Evolutionary conservation across 2,329 filamentous ascomycete genomes (phyloP).

Genomic region (Clarireedia sp.): DNA sequence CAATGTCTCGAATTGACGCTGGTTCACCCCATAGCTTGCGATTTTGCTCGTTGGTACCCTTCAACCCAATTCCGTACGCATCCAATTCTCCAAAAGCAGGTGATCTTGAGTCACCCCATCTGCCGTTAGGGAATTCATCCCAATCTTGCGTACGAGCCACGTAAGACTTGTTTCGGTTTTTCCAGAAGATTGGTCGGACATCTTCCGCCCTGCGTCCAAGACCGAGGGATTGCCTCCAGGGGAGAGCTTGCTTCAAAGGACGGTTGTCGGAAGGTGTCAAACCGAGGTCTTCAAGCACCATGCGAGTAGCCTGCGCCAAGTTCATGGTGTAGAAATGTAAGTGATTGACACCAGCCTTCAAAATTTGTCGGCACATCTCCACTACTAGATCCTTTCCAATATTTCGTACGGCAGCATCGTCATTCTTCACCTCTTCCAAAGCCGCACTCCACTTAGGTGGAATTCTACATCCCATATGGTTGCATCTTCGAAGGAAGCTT

Average conservation of each 20-base stretch:
- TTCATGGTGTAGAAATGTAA: slow-evolving; percentile 99
- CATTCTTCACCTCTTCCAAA: slow-evolving; percentile 91
- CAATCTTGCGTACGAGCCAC: slow-evolving; percentile 93
- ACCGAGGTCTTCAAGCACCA: slow-evolving; percentile 85
- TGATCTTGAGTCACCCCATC: slow-evolving; percentile 95
- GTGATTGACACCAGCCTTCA: slow-evolving; percentile 75
- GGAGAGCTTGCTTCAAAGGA: slow-evolving; percentile 80
- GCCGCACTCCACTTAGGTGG: slow-evolving; percentile 73
- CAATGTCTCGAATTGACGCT: slow-evolving; percentile 68
- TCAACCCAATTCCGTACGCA: slow-evolving; percentile 86
- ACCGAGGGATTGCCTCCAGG: slow-evolving; percentile 91
- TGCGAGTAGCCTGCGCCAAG: slow-evolving; percentile 83
- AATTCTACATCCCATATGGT: slow-evolving; percentile 82
- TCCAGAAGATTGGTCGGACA: slow-evolving; percentile 97
- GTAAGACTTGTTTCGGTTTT: slow-evolving; percentile 93
- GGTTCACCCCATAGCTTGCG: slow-evolving; percentile 92
- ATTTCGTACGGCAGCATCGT: slow-evolving; percentile 85
- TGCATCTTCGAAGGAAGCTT: slow-evolving; percentile 81
- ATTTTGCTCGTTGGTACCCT: slow-evolving; percentile 92
- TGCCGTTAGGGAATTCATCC: slow-evolving; percentile 98
- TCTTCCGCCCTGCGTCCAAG: slow-evolving; percentile 86
- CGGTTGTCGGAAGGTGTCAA: slow-evolving; percentile 71
- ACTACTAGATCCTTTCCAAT: slow-evolving; percentile 82
- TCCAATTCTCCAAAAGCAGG: slow-evolving; percentile 95
- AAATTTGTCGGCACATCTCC: slow-evolving; percentile 79